Conservation (phyloP, 2,329 filamentous ascomycete genomes). For the Penicillium freii region DNA sequence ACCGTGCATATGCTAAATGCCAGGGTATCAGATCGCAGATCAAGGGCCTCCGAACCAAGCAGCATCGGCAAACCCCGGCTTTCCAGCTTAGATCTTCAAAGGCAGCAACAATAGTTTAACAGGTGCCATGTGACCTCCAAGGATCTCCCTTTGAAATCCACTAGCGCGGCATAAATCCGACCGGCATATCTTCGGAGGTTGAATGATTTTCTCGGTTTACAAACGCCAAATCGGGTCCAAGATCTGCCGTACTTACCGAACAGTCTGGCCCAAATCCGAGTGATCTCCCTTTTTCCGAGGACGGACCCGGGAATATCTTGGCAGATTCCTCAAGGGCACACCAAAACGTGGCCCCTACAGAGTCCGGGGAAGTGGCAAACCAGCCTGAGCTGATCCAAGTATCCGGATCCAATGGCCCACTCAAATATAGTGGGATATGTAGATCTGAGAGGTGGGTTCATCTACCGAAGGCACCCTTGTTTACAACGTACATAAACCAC, state of each 20-base stretch:
- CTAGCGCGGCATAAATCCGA: conserved; percentile 4
- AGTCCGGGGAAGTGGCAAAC: conserved; percentile 25
- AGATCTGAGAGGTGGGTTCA: neutral
- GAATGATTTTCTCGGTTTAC: conserved; percentile 5
- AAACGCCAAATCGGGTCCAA: conserved; percentile 16
- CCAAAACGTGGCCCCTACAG: conserved; percentile 15
- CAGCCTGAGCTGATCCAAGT: conserved; percentile 7
- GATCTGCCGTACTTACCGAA: conserved; percentile 18
- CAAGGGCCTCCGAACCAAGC: conserved; percentile 1
- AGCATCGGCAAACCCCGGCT: conserved; percentile 1
- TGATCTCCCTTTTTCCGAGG: neutral
- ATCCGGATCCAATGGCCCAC: conserved; percentile 11
- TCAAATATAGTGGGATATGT: conserved; percentile 2
- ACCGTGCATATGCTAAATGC: conserved; percentile 8
- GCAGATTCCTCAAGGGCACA: neutral
- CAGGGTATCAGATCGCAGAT: conserved; percentile 4
- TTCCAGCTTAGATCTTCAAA: neutral
- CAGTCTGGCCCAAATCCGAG: conserved; percentile 16
- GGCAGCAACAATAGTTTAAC: neutral
- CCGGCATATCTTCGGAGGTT: neutral
- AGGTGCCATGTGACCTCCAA: neutral
- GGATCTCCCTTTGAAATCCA: neutral
- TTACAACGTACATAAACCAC: neutral
- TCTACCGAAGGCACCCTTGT: neutral
- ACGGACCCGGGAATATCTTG: conserved; percentile 4